A percentile compares a stretch with the other conserved stretches of the same genome.
These are phyloP conservation scores for Claviceps paspali DNA, from an alignment of 2,329 filamentous ascomycete species.

Conservation along the genomic window DNA sequence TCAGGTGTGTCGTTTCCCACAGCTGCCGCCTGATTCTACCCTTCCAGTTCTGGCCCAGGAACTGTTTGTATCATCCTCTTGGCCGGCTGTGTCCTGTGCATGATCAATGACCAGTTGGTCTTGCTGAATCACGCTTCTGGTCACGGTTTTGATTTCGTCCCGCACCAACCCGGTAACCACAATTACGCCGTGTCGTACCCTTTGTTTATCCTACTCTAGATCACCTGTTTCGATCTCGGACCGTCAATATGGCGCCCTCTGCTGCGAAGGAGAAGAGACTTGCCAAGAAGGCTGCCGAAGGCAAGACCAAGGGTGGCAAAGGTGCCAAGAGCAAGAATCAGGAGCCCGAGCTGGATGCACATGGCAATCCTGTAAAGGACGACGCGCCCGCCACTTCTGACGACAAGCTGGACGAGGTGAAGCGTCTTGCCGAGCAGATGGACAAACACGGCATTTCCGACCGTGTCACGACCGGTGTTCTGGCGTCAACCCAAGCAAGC, in stretches of 20 bases:
- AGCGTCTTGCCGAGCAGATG: slow-evolving; percentile 81
- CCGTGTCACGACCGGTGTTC: slow-evolving; percentile 92
- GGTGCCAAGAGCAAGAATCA: slow-evolving; percentile 58
- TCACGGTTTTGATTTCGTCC: background rate
- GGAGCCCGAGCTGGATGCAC: slow-evolving; percentile 48
- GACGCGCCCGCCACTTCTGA: slow-evolving; percentile 55
- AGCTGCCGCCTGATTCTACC: slow-evolving; percentile 10
- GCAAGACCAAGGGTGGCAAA: slow-evolving; percentile 64
- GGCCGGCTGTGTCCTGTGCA: background rate
- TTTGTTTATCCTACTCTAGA: slow-evolving; percentile 2
- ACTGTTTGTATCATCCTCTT: slow-evolving; percentile 4
- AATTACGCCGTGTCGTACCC: too few relatives aligned
- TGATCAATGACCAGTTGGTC: background rate
- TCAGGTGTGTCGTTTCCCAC: slow-evolving; percentile 4
- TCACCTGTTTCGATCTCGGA: slow-evolving; percentile 4
- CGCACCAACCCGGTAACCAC: slow-evolving; percentile 1
- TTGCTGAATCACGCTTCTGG: background rate
- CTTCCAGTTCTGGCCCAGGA: slow-evolving; percentile 6
- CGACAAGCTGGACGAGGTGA: slow-evolving; percentile 64
- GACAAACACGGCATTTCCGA: slow-evolving; percentile 94
- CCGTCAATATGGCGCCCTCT: slow-evolving; percentile 47
- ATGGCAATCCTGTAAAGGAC: slow-evolving; percentile 38
- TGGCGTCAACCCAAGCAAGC: slow-evolving; percentile 69
- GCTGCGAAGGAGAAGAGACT: slow-evolving; percentile 58
- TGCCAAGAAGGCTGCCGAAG: slow-evolving; percentile 55